A percentile compares a stretch with the other conserved stretches of the same genome.
phyloP scores from a whole-genome alignment of 225 moss, liverwort and hornwort species.

The Climacium dendroides region DNA sequence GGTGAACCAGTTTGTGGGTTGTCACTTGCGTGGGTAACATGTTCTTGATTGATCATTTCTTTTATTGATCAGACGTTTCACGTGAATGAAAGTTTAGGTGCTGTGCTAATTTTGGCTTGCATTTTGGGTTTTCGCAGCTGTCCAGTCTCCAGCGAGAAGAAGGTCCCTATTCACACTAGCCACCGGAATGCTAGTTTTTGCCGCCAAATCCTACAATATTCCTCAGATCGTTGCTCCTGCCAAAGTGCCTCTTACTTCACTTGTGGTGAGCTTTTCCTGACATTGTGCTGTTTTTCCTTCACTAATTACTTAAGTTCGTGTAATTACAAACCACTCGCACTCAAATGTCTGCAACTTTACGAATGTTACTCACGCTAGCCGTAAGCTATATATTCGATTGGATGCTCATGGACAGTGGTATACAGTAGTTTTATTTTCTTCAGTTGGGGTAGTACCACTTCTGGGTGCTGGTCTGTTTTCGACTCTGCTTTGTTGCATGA shows the following conservation, averaged over 20 bases:
- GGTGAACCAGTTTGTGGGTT: not conserved
- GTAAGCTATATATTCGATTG: not conserved
- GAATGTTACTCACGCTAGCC: not conserved
- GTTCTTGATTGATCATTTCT: not conserved
- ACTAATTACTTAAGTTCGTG: not conserved
- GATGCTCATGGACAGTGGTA: not conserved
- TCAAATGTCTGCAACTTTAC: not conserved
- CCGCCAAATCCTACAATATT: slow-evolving; percentile 66
- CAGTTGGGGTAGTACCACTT: not conserved
- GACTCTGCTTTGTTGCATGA: not conserved
- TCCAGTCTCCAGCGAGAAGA: slow-evolving; percentile 65
- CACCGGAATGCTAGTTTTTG: slow-evolving; percentile 92
- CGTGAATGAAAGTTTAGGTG: not conserved
- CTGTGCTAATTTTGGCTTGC: not conserved
- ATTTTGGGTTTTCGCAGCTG: slow-evolving; percentile 16
- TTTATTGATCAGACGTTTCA: not conserved
- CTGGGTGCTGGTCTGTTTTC: not conserved
- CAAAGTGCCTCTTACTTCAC: slow-evolving; percentile 65
- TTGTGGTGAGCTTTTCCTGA: slow-evolving; percentile 31
- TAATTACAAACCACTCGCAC: not conserved
- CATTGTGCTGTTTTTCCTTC: not conserved
- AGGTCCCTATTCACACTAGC: slow-evolving; percentile 86
- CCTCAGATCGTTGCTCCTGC: slow-evolving; percentile 75
- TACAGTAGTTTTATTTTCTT: not conserved
- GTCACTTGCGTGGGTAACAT: not conserved